phyloP scores from a whole-genome alignment of 345 rosid genomes.

The Melaleuca alternifolia region DNA sequence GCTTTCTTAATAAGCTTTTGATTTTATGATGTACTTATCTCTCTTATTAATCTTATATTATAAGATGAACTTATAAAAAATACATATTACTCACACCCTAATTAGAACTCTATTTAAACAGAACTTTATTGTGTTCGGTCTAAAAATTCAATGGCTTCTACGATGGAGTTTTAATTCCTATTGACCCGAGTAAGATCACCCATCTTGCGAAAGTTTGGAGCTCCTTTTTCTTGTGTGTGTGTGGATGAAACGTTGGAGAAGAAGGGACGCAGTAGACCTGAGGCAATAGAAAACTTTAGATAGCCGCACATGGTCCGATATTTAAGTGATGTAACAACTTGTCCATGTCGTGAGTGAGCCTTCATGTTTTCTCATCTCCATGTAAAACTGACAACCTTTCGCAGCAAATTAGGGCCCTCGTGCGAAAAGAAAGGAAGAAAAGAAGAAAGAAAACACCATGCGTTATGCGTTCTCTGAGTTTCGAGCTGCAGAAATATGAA shows the following conservation, averaged over 20 bases:
- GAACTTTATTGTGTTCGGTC: not conserved
- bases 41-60: not conserved
- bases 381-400: not conserved
- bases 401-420: not conserved
- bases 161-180: not conserved
- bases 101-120: fast-evolving
- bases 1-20: not conserved
- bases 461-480: not conserved
- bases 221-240: too few species aligned
- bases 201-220: not conserved
- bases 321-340: not conserved
- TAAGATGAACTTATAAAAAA: not conserved
- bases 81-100: not conserved
- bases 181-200: not conserved
- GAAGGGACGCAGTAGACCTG: not conserved
- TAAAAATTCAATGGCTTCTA: not conserved
- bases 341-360: not conserved
- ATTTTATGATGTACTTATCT: not conserved
- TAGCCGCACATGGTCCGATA: not conserved
- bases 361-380: not conserved
- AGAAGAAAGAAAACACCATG: not conserved
- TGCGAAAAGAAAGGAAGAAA: not conserved
- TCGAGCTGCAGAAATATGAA: not conserved
- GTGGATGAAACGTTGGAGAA: not conserved
- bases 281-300: not conserved